Base-by-base conservation (phyloP, 192 early-diverging fungal species). In the Rhizophlyctis rosea region DNA sequence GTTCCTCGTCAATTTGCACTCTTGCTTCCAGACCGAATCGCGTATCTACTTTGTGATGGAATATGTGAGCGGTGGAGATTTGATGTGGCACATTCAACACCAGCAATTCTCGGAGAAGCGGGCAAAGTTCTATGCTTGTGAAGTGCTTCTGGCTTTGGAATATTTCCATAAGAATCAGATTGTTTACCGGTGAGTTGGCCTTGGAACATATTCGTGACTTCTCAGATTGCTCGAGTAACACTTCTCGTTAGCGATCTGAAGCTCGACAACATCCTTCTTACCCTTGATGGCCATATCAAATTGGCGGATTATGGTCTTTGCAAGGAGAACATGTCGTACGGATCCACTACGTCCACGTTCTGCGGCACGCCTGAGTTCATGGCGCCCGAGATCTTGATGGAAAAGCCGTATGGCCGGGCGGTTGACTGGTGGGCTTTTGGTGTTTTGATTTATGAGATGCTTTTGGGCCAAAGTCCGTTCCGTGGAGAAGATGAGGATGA, bases 331-430 rank as follows among this genome's bases (percentile, higher is more conserved):
- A 97, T 98, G 91, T 81, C 83, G 39, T 88, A 86, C 61, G 93
- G 93, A 14, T 76, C 80, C 18, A 91, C 88, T 0, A 97, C 96
- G 3, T 91, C 87, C 50, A 98, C 94, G 2, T 98, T 97, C 77
- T 98, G 95, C 68, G 96, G 96, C 32, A 98, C 96, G 28, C 95
- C 95, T 14, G 96, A 98, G 72, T 98, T 96, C 64, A 98, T 98
- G 95, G 95, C 96, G 4, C 96, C 96, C 39, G 96, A 98, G 75
- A 96, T 98, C 54, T 78, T 98, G 30, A 75, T 88, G 58, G 96
- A 96, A 73, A 90, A 96, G 77, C 90, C 90, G 44, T 98, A 98
- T 70, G 89, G 87, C 13, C 84, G 91, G n/a, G 93, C 96, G 2
- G 95, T 96, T 1, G 96, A 98, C 75, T 98, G 96, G 96, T 98